A percentile compares a stretch with the other conserved stretches of the same genome.
Evolutionary conservation across 2,329 filamentous ascomycete genomes (phyloP).

Genomic region (Neospermospora avenae): DNA sequence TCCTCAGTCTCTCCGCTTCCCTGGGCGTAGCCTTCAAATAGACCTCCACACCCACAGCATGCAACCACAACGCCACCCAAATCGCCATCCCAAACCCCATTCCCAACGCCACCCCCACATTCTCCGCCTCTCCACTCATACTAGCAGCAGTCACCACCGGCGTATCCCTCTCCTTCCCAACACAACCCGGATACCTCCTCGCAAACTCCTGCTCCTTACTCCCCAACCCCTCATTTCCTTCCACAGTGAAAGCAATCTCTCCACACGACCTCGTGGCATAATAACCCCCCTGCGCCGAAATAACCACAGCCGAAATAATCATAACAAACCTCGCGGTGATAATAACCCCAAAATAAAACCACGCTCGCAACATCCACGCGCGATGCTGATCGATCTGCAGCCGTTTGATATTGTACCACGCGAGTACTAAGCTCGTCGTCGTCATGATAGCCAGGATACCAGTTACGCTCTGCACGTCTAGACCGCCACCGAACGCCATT

Average conservation of each 20-base stretch:
- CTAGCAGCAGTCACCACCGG: conserved; percentile 34
- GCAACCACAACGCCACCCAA: conserved; percentile 52
- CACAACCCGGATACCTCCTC: conserved; percentile 45
- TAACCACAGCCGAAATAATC: conserved; percentile 40
- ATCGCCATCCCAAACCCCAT: conserved; percentile 49
- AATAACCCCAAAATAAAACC: conserved; percentile 50
- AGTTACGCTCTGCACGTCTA: conserved; percentile 46
- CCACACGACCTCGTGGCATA: conserved; percentile 43
- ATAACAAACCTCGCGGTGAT: conserved; percentile 51
- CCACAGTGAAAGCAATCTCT: conserved; percentile 44
- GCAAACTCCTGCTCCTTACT: background rate
- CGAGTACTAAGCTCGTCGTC: conserved; percentile 42
- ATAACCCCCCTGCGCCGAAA: conserved; percentile 38
- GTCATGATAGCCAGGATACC: conserved; percentile 46
- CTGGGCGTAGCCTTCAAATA: conserved; percentile 51
- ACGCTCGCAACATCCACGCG: conserved; percentile 60
- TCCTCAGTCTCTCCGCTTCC: conserved; percentile 51
- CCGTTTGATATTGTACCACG: conserved; percentile 54
- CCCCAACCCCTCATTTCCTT: background rate
- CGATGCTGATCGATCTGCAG: conserved; percentile 62
- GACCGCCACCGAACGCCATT: conserved; percentile 50
- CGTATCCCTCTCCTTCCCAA: conserved; percentile 33
- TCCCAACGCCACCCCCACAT: conserved; percentile 43
- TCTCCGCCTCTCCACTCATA: conserved; percentile 22
- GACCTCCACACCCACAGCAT: conserved; percentile 47